Evolutionary conservation across 306 rosid genomes (phyloP).

Genomic region (Neltuma alba): DNA sequence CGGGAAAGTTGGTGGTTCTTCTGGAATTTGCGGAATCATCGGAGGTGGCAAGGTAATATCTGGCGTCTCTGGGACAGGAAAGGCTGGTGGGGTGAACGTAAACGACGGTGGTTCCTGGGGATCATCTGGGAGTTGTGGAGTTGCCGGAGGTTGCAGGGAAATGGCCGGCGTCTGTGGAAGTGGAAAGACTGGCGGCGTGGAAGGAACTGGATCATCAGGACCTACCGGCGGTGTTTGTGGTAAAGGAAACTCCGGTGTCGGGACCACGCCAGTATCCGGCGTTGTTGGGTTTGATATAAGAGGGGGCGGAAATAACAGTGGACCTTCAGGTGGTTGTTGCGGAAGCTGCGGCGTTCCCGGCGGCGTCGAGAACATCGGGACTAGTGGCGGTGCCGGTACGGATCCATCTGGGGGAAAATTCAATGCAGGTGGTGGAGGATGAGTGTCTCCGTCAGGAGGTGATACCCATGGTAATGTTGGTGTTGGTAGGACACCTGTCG

Average conservation of each 20-base stretch:
- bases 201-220: background rate
- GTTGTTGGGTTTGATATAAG: slow-evolving; percentile 39
- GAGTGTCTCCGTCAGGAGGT: slow-evolving; percentile 44
- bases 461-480: slow-evolving; percentile 56
- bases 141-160: background rate
- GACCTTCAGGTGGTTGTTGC: slow-evolving; percentile 43
- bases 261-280: slow-evolving; percentile 37
- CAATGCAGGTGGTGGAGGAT: slow-evolving; percentile 31
- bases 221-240: background rate
- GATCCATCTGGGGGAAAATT: slow-evolving; percentile 40
- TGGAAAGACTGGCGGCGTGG: background rate
- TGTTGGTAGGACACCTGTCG: slow-evolving; percentile 23
- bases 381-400: slow-evolving; percentile 48
- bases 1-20: slow-evolving; percentile 23
- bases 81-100: background rate
- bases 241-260: background rate
- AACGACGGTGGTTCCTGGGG: background rate
- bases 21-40: slow-evolving; percentile 44
- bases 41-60: slow-evolving; percentile 31
- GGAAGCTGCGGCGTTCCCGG: slow-evolving; percentile 17
- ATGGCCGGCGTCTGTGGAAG: background rate
- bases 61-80: slow-evolving; percentile 29
- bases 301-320: slow-evolving; percentile 49
- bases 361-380: slow-evolving; percentile 53
- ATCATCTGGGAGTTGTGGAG: background rate